Evolutionary conservation across 345 rosid genomes (phyloP), one percentile per base, ranked within the genome.

Genomic region (Populus nigra): DNA sequence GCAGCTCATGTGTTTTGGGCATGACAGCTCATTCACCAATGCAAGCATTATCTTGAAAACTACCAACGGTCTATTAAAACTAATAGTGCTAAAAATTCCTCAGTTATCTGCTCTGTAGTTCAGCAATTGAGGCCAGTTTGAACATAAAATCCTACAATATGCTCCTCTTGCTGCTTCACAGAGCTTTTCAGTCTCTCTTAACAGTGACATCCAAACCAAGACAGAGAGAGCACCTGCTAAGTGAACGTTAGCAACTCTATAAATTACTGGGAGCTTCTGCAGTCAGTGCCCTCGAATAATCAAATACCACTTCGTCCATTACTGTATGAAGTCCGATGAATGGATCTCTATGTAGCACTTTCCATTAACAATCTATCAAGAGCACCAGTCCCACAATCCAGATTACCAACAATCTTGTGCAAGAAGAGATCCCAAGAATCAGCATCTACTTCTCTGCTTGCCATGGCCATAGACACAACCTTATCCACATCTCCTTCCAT

Each of bases 351-450:
- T 38, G 27, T 9, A 68, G 82, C 80, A 73, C 69, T 80, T 57
- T 84, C 87, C 31, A 43, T 20, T 69, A 89, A 76, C 80, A 89
- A 49, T 69, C 74, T 76, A 76, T 88, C 76, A 57, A 89, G 86
- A 77, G 68, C 59, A 69, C 61, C 39, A n/a, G 38, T 65, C 29
- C 87, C 86, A 22, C 59, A 35, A 79, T 90, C 92, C 77, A 87
- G 68, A 75, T 83, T 74, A 67, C 77, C 53, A 41, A 85, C 76
- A 81, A 78, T 77, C 80, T 82, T 88, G 57, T 75, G 71, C 55
- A 93, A 72, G 75, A 93, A 83, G 73, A 87, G 80, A 50, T 87
- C 88, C 97, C 92, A 92, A 38, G 82, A 86, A 78, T 90, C 91
- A 68, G 53, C 50, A 81, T 87, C 90, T 41, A 91, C 76, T 79